Evolutionary conservation across 768 basidiomycete species (phyloP).

Genomic region (Russula sp.): DNA sequence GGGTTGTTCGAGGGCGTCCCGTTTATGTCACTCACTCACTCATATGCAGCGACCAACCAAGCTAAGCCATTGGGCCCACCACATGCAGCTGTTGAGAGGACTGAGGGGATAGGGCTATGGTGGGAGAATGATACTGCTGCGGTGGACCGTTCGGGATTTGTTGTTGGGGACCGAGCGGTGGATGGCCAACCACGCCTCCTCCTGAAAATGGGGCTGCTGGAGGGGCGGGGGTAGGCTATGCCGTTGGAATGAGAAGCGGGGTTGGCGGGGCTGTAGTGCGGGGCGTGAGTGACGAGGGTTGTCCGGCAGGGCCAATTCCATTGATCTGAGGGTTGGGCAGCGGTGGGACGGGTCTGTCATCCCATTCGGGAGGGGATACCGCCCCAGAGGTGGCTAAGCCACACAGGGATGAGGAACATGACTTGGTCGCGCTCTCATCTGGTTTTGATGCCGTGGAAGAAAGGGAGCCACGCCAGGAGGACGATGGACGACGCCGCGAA

Average conservation of each 20-base stretch:
- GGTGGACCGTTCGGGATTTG: slow-evolving; percentile 34
- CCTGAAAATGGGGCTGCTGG: slow-evolving; percentile 11
- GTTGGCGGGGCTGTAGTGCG: slow-evolving; percentile 17
- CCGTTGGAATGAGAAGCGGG: slow-evolving; percentile 27
- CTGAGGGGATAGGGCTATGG: slow-evolving; percentile 55
- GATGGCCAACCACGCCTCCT: slow-evolving; percentile 25
- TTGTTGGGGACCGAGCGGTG: slow-evolving; percentile 33
- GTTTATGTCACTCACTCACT: too few species aligned
- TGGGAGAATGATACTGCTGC: slow-evolving; percentile 53
- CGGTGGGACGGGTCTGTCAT: slow-evolving; percentile 11
- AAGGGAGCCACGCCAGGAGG: too few species aligned
- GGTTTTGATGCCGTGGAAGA: slow-evolving; percentile 31
- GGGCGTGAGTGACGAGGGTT: slow-evolving; percentile 17
- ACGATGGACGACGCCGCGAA: too few species aligned
- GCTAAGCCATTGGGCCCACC: slow-evolving; percentile 38
- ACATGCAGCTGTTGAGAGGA: slow-evolving; percentile 31
- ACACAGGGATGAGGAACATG: slow-evolving; percentile 2
- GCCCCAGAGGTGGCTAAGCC: slow-evolving; percentile 16
- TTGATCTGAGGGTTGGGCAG: slow-evolving; percentile 25
- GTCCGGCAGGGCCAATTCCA: slow-evolving; percentile 26
- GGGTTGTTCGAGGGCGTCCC: slow-evolving; percentile 39
- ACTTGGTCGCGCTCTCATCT: slow-evolving; percentile 18
- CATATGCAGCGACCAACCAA: slow-evolving; percentile 49
- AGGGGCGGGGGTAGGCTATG: slow-evolving; percentile 3
- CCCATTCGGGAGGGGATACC: slow-evolving; percentile 25